Conservation (phyloP, 768 basidiomycete species). For the Tricholoma sp. region DNA sequence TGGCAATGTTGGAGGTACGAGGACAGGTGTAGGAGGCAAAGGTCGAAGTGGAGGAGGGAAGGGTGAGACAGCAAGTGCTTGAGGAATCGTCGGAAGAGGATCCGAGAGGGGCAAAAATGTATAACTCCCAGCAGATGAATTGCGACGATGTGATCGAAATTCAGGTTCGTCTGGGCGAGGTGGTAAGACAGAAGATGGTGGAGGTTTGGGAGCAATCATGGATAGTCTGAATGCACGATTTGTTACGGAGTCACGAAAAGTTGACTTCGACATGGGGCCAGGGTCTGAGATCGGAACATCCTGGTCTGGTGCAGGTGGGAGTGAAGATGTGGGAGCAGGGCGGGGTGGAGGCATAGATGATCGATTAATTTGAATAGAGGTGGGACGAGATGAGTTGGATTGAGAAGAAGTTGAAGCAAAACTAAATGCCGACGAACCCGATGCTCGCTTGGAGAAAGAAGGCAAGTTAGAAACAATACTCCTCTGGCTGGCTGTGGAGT, state of each 20-base stretch:
- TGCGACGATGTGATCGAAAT: constrained; percentile 24
- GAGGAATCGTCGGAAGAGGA: constrained; percentile 41
- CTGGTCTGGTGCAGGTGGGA: constrained; percentile 55
- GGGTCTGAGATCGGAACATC: constrained; percentile 17
- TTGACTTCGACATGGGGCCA: constrained; percentile 23
- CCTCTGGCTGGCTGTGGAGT: constrained; percentile 33
- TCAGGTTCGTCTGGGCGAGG: constrained; percentile 61
- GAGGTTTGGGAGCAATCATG: constrained; percentile 56
- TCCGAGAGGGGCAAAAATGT: constrained; percentile 32
- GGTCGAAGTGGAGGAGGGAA: constrained; percentile 16
- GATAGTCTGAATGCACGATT: constrained; percentile 57
- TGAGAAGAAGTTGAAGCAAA: constrained; percentile 36
- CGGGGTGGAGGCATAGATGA: constrained; percentile 67
- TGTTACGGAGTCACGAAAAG: constrained; percentile 54
- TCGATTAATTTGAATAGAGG: constrained; percentile 48
- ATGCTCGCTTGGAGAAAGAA: constrained; percentile 50
- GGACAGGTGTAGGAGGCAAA: constrained; percentile 13
- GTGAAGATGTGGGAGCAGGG: constrained; percentile 65
- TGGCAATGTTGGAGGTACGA: constrained; percentile 23
- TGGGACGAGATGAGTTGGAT: constrained; percentile 26
- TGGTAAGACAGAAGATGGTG: constrained; percentile 56
- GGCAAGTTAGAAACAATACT: constrained; percentile 43
- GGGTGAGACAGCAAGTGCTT: constrained; percentile 4
- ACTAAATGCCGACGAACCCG: constrained; percentile 45
- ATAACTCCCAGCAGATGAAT: constrained; percentile 33